Conservation (phyloP, 768 basidiomycete genomes). For the Pleurotus pulmonarius region DNA sequence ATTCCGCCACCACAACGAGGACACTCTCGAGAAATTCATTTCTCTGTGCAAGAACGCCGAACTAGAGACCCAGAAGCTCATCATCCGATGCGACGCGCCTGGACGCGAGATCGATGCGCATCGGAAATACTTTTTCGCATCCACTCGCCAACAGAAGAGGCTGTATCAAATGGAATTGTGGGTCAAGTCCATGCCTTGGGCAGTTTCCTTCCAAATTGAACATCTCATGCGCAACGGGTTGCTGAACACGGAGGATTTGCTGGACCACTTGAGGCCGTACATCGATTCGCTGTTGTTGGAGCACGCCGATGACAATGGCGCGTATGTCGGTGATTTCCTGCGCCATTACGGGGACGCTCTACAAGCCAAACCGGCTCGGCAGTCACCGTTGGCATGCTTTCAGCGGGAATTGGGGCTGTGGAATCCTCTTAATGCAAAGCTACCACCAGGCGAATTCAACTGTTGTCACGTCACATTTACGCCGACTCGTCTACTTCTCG, state of each 20-base stretch:
- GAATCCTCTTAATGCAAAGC: slow-evolving; percentile 6
- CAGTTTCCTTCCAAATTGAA: slow-evolving; percentile 75
- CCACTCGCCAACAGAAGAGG: slow-evolving; percentile 20
- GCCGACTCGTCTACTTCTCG: slow-evolving; percentile 68
- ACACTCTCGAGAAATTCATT: slow-evolving; percentile 48
- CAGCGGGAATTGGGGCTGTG: slow-evolving; percentile 22
- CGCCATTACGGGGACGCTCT: slow-evolving; percentile 51
- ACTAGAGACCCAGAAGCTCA: slow-evolving; percentile 26
- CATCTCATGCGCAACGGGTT: slow-evolving; percentile 59
- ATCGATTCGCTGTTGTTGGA: slow-evolving; percentile 37
- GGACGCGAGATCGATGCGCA: slow-evolving; percentile 44
- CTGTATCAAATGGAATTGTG: slow-evolving; percentile 43
- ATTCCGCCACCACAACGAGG: slow-evolving; percentile 37
- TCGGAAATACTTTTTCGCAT: slow-evolving; percentile 46
- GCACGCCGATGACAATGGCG: slow-evolving; percentile 19
- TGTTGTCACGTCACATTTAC: slow-evolving; percentile 77
- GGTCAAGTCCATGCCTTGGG: slow-evolving; percentile 52
- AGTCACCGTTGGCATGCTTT: slow-evolving; percentile 44
- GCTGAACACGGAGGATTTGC: slow-evolving; percentile 57
- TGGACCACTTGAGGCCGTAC: slow-evolving; percentile 33
- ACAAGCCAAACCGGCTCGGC: slow-evolving; percentile 30
- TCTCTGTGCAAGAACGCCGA: slow-evolving; percentile 50
- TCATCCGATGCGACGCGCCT: slow-evolving; percentile 26
- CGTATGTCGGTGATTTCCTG: slow-evolving; percentile 44
- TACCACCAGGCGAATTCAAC: slow-evolving; percentile 43